Evolutionary conservation across 768 basidiomycete genomes (phyloP), one percentile per base, ranked within the genome.

Genomic region (Phanerochaete carnosa): DNA sequence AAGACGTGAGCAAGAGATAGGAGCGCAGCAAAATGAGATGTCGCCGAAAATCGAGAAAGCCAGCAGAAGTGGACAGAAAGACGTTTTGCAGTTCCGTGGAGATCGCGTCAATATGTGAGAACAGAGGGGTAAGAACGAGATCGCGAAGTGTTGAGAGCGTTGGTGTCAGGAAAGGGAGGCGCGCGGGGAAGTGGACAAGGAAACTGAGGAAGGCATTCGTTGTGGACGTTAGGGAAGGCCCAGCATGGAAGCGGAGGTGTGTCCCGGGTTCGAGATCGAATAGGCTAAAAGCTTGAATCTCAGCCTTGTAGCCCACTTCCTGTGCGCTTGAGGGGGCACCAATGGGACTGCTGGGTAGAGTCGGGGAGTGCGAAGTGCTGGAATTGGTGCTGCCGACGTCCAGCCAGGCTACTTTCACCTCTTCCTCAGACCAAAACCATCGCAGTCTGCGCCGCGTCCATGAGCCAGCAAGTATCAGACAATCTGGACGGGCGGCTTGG

Each of bases 11-110:
- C 16, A 93, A 77, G 54, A 94, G 80, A 66, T 91, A 93, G 3
- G 89, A 89, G 22, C 89, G 84, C 43, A 94, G 76, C 47, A 94
- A 77, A 26, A 75, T 66, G 29, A 92, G 80, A 64, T 93, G 92
- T 0, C 83, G 76, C 50, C 79, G 83, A 37, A 94, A 76, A 64
- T 87, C 85, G 54, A 94, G 84, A n/a, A 80, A 79, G 8, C 51
- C 45, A 22, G 84, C 84, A 1, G 81, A 72, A 0, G 84, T 80
- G 13, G 83, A 77, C 11, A 94, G 77, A 69, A 94, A 85, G 8
- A 90, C 76, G 0, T 77, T 74, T 12, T 95, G 78, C 3, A 95
- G 80, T 9, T 88, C 81, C 11, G 77, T 75, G 0, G 92, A 90
- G 54, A 95, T 79, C 7, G 76, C 77, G 45, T 80, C 76, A n/a